Evolutionary conservation across 495 filamentous ascomycete species (phyloP), one percentile per base, ranked within the genome.

Genomic region (Platismatia glauca): DNA sequence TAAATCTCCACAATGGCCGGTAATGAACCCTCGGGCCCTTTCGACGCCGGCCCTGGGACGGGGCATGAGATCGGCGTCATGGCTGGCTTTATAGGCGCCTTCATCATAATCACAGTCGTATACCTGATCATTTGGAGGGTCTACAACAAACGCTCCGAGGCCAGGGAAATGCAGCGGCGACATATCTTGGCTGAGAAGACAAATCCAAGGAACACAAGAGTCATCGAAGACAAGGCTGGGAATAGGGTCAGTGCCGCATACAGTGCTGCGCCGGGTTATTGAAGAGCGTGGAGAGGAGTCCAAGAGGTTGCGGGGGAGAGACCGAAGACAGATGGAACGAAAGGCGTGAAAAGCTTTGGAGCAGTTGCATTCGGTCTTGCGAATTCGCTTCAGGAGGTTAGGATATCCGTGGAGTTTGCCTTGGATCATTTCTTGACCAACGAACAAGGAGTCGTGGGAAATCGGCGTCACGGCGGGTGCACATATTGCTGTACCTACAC

Each of bases 11-110:
- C 33, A 37, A 52, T 33, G 46, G 27, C 59, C 8, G 44, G 22
- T 15, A 38, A 53, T 11, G 57, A 57, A 9, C 57, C 62, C 20
- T 15, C 55, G 20, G 43, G 33, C 31, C 60, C 59, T 15, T 66
- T 39, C 24, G 60, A 66, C 59, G 37, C 64, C 29, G 64, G 59
- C 27, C 64, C 64, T 29, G 59, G 55, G 5, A 63, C 60, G 5
- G 64, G n/a, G n/a, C 71, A 72, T 38, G 78, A 79, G 63, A 67
- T 79, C 4, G 78, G 77, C 37, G 71, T 77, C 34, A 71, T 78
- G 58, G 73, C 78, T 62, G 78, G 70, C 37, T 78, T 80, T 61
- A 64, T 77, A 7, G 64, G 63, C 35, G 71, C 72, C 1, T 78
- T 71, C 62, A 33, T 76, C 41, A 66, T 76, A 20, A 73, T 74